Percentiles rank a stretch among this genome's conserved stretches.
These are phyloP conservation scores for Calvatia gigantea DNA, from an alignment of 768 basidiomycete species.

Conservation along the genomic window DNA sequence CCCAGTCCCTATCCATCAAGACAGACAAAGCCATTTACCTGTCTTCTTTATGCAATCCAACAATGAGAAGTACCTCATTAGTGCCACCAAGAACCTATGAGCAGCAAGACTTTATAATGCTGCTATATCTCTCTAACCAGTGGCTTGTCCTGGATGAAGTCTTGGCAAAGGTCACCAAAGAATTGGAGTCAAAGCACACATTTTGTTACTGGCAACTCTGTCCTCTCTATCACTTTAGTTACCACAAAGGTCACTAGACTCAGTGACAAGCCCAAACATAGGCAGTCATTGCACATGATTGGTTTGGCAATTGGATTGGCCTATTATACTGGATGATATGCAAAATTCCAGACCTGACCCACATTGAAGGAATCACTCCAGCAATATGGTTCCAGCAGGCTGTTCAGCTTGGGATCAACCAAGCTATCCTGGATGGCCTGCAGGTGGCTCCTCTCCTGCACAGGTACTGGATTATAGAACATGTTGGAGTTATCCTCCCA, in stretches of 20 bases:
- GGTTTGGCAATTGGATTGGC: background rate
- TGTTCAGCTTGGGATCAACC: background rate
- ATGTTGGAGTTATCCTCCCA: background rate
- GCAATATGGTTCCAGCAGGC: background rate
- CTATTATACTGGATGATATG: background rate
- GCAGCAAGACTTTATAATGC: background rate
- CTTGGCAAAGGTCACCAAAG: background rate
- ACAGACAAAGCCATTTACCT: too few relatives aligned
- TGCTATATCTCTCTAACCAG: background rate
- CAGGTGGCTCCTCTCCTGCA: background rate
- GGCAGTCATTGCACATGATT: background rate
- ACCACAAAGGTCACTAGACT: background rate
- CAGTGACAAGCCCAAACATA: background rate
- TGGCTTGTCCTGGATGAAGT: background rate
- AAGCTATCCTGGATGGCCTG: background rate
- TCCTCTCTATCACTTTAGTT: background rate
- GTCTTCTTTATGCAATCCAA: too few relatives aligned
- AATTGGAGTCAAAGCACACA: background rate
- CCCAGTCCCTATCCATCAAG: too few relatives aligned
- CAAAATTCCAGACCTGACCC: background rate
- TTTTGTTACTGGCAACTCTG: background rate
- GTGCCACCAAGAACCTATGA: too few relatives aligned
- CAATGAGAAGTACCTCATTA: too few relatives aligned
- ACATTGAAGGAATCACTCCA: background rate
- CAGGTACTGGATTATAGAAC: background rate